Percentiles rank a stretch among this genome's conserved stretches.
phyloP scores from a whole-genome alignment of 1,284 basidiomycete species.

The Puccinia polysora region DNA sequence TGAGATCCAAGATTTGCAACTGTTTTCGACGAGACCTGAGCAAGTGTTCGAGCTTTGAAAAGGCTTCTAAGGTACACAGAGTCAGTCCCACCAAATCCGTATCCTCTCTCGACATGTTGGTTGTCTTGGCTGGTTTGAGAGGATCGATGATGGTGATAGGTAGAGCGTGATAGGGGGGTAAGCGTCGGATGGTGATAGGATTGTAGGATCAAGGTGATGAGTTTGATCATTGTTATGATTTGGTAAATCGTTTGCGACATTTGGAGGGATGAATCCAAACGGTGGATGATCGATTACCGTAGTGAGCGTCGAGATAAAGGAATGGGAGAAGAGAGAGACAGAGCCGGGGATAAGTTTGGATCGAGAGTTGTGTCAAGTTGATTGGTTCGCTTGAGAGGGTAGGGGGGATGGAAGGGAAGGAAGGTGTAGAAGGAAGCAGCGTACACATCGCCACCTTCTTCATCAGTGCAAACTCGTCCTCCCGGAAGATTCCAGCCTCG shows the following conservation, averaged over 20 bases:
- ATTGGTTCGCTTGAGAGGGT: not conserved
- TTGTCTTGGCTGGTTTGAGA: conserved; percentile 33
- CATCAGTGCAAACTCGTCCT: conserved; percentile 42
- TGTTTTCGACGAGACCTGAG: conserved; percentile 41
- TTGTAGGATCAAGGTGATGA: too few species aligned
- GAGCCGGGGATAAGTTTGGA: not conserved
- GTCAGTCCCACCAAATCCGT: conserved; percentile 42
- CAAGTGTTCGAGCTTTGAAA: conserved; percentile 40
- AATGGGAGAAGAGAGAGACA: not conserved
- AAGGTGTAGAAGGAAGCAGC: conserved; percentile 9
- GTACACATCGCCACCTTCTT: conserved; percentile 43
- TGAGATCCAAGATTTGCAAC: conserved; percentile 34
- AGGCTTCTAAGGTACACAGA: conserved; percentile 39
- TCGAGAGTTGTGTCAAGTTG: not conserved
- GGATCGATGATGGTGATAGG: not conserved
- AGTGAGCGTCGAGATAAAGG: not conserved
- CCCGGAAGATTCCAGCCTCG: conserved; percentile 37
- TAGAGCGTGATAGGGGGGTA: too few species aligned
- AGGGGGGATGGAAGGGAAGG: not conserved
- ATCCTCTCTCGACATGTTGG: conserved; percentile 43
- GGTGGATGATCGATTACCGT: not conserved
- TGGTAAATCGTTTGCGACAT: not conserved
- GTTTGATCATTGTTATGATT: too few species aligned
- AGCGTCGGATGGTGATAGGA: too few species aligned
- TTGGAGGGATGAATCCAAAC: not conserved